Evolutionary conservation across 805 yeast genomes (phyloP).

Genomic region (Candida pseudoglaebosa): DNA sequence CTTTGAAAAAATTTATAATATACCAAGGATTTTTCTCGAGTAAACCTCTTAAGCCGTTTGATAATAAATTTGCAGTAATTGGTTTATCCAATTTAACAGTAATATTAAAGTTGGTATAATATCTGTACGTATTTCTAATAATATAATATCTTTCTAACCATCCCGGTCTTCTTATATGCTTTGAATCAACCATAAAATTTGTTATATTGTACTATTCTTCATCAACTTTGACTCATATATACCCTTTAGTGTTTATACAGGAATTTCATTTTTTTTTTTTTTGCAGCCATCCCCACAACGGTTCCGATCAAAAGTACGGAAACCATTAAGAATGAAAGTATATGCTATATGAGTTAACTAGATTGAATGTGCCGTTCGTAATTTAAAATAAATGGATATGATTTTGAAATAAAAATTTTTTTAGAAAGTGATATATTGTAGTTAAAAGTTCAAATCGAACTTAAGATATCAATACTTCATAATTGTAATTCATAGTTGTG

Average conservation of each 20-base stretch:
- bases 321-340: too few relatives aligned
- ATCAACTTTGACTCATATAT: background rate
- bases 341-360: too few relatives aligned
- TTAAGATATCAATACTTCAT: background rate
- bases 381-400: too few relatives aligned
- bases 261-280: background rate
- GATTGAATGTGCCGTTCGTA: too few relatives aligned
- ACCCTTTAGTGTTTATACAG: too few relatives aligned
- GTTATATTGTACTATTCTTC: background rate
- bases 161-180: slow-evolving; percentile 12
- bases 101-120: slow-evolving; percentile 20
- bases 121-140: slow-evolving; percentile 15
- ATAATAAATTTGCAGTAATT: slow-evolving; percentile 9
- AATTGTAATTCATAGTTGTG: too few relatives aligned
- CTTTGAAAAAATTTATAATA: slow-evolving; percentile 16
- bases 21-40: slow-evolving; percentile 14
- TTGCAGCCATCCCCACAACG: too few relatives aligned
- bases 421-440: background rate
- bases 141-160: slow-evolving; percentile 22
- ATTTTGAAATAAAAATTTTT: too few relatives aligned
- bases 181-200: background rate
- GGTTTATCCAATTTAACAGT: slow-evolving; percentile 14
- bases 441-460: background rate
- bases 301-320: too few relatives aligned
- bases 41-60: slow-evolving; percentile 13